Percentiles rank a stretch among this genome's conserved stretches.
Conservation (phyloP, 2,329 filamentous ascomycete genomes). For the Neofusicoccum umdonicola region DNA sequence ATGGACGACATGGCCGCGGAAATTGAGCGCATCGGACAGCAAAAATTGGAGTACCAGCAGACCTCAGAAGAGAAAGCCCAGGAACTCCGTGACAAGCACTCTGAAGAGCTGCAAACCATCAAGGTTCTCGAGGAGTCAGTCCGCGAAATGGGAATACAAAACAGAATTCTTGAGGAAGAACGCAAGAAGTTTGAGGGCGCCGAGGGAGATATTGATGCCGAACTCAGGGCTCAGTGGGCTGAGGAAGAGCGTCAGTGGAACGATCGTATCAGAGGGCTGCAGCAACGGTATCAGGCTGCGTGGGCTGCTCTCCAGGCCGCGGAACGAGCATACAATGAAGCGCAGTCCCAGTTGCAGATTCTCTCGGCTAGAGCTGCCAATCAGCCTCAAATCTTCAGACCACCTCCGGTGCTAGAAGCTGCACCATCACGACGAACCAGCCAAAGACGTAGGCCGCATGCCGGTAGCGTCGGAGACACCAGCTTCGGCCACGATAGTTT, state of each 20-base stretch:
- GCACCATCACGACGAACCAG: conserved; percentile 40
- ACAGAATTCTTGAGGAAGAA: conserved; percentile 72
- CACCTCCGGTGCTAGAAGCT: conserved; percentile 27
- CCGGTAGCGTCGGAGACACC: conserved; percentile 19
- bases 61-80: conserved; percentile 41
- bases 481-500: too few species aligned
- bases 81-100: conserved; percentile 39
- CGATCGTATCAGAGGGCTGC: conserved; percentile 52
- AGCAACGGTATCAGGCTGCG: conserved; percentile 45
- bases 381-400: conserved; percentile 32
- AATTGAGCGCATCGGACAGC: conserved; percentile 48
- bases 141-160: conserved; percentile 65
- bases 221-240: conserved; percentile 38
- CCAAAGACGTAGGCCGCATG: conserved; percentile 35
- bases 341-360: conserved; percentile 41
- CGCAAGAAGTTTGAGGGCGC: conserved; percentile 53
- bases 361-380: conserved; percentile 38
- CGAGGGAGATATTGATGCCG: conserved; percentile 42
- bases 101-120: conserved; percentile 46
- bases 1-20: conserved; percentile 56
- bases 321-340: conserved; percentile 39
- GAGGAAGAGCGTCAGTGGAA: conserved; percentile 58
- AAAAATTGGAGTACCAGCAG: conserved; percentile 36
- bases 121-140: conserved; percentile 70
- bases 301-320: conserved; percentile 35